Percentiles rank a stretch among this genome's conserved stretches.
These are phyloP conservation scores for Straminergon stramineum DNA, from an alignment of 225 moss, liverwort and hornwort species.

Conservation along the genomic window DNA sequence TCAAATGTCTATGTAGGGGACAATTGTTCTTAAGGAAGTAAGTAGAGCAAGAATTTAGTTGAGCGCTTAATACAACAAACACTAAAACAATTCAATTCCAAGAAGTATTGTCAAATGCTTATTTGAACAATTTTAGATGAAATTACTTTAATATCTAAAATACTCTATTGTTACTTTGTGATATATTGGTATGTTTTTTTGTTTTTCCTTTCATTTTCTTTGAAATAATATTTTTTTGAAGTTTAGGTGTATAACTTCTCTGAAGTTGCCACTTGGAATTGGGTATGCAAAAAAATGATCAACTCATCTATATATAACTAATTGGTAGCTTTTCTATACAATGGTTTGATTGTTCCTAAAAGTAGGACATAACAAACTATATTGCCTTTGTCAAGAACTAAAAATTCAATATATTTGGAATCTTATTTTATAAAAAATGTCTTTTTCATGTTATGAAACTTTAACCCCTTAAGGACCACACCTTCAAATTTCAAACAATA, in stretches of 20 bases:
- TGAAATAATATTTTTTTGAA: background rate
- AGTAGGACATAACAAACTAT: background rate
- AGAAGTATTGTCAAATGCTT: background rate
- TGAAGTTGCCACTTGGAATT: background rate
- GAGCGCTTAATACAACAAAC: background rate
- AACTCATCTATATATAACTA: background rate
- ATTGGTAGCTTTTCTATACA: rapidly evolving
- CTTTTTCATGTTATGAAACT: background rate
- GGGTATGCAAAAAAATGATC: background rate
- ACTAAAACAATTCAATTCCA: background rate
- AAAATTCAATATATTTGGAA: background rate
- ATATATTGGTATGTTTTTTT: background rate
- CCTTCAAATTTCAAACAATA: background rate
- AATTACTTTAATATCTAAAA: background rate
- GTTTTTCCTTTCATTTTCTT: background rate
- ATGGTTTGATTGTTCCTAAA: background rate
- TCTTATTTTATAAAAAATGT: background rate
- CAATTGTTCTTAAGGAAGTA: too few relatives aligned
- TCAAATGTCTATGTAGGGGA: too few relatives aligned
- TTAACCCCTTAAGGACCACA: background rate
- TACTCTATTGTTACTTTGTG: background rate
- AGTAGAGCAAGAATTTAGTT: too few relatives aligned
- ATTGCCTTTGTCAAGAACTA: background rate
- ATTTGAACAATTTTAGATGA: background rate
- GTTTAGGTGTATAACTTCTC: background rate